Evolutionary conservation across 192 early-diverging fungal species (phyloP).

Genomic region (Spizellomyces sp.): DNA sequence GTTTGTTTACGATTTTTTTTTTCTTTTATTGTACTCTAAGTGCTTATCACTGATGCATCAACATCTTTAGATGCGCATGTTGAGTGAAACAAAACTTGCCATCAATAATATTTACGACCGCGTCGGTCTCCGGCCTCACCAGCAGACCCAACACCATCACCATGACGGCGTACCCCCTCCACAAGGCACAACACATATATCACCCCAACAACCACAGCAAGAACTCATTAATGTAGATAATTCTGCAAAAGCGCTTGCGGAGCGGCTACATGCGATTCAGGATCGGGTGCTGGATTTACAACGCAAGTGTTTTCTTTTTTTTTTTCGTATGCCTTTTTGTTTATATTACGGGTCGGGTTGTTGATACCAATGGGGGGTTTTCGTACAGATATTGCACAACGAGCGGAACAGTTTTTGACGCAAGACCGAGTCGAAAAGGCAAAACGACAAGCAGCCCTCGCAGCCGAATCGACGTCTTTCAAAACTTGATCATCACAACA

Average conservation of each 20-base stretch:
- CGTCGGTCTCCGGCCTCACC: slow-evolving; percentile 26
- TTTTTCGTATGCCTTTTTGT: not conserved
- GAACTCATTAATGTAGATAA: slow-evolving; percentile 23
- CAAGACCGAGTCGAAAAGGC: slow-evolving; percentile 36
- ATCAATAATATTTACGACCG: slow-evolving; percentile 63
- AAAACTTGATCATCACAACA: too few species aligned
- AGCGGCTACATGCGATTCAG: slow-evolving; percentile 58
- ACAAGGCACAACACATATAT: slow-evolving; percentile 7
- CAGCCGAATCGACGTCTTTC: not conserved
- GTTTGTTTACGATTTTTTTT: not conserved
- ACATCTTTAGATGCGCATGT: slow-evolving; percentile 46
- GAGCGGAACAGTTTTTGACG: slow-evolving; percentile 39
- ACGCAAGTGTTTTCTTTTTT: slow-evolving; percentile 30
- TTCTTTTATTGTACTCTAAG: not conserved
- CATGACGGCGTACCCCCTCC: not conserved
- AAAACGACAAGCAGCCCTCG: slow-evolving; percentile 27
- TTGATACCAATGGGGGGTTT: too few species aligned
- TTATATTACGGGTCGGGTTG: not conserved
- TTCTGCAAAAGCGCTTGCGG: slow-evolving; percentile 39
- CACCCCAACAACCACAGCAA: slow-evolving; percentile 11
- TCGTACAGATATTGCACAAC: slow-evolving; percentile 36
- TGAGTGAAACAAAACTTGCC: slow-evolving; percentile 61
- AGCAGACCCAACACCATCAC: slow-evolving; percentile 18
- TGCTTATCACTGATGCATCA: not conserved
- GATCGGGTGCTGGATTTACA: slow-evolving; percentile 55